Base-by-base conservation (phyloP, 2,329 filamentous ascomycete species). In the Graphilbum fragrans region DNA sequence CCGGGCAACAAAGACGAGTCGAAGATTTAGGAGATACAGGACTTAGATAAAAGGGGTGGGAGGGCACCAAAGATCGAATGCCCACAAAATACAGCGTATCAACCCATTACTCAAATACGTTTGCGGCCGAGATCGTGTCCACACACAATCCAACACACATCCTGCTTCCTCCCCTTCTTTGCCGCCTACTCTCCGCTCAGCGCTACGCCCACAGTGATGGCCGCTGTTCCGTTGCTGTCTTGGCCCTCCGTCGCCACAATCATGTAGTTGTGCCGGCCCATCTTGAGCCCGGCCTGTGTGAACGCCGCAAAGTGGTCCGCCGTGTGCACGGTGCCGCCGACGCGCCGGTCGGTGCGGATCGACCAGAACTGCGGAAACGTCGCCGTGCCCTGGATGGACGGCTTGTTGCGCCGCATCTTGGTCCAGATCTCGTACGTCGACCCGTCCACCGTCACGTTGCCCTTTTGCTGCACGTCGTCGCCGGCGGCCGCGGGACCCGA, bases 351-450 rank as follows among this genome's bases (percentile, higher is more conserved):
- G 47, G 60, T 58, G 49, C 72, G 63, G 17, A 76, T 63, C 18
- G 61, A 66, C 63, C 64, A 69, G 56, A 60, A 70, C 57, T 70
- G 67, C 48, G 63, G 53, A 51, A 70, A 69, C 42, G 65, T 70
- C 29, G 53, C 49, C 18, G 64, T 69, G 41, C 66, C 67, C 45
- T 66, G 53, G 46, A 68, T 67, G 37, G 57, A 62, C n/a, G 65
- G 64, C 49, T 58, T 53, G 53, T 66, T 66, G 43, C 51, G 46
- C 22, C 56, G 55, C 43, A 50, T 51, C 44, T 51, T 54, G 39
- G 48, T 50, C 48, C 58, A 62, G 47, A 61, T 54, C 36, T 58
- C 51, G 51, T 61, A 61, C 10, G 43, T 50, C 16, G 50, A 51
- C 35, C 57, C 58, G 45, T 60, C 58, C 18, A 47, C 53, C 14